Evolutionary conservation across 495 filamentous ascomycete genomes (phyloP), one percentile per base, ranked within the genome.

Genomic region (Penicillium pulvis): DNA sequence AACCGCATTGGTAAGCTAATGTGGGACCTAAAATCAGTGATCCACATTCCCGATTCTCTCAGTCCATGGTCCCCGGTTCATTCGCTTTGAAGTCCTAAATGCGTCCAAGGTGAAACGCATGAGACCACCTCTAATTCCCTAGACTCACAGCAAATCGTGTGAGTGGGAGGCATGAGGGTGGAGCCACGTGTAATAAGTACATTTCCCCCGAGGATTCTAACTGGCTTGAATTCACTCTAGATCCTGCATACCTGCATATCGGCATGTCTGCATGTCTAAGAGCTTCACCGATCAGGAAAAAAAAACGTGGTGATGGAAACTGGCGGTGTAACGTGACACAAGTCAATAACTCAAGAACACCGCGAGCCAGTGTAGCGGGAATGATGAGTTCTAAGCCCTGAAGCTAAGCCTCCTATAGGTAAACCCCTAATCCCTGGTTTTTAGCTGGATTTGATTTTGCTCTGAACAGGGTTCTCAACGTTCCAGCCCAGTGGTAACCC

Each of bases 401-500:
- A 28, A 28, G 28, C 28, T 28, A 4, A 28, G 28, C 20, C 20
- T 23, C 20, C 20, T n/a, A 2, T 23, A 23, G 20, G 20, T 23
- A 23, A 23, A 1, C 2, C 20, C 20, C 0, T 28, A 28, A 28
- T 28, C 28, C 28, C 6, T 28, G 28, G 4, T 28, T 28, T 7
- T 28, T 28, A 7, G 28, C 28, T 28, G 28, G 28, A 33, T 39
- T 53, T 58, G 10, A 36, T 48, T 42, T n/a, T 16, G n/a, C 36
- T 4, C 17, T n/a, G 19, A 10, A 19, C 43, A 19, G 19, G 43
- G 43, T 20, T 46, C n/a, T 17, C 14, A 45, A 23, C 12, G 19
- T 47, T 28, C 45, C 36, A 52, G 24, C 31, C 23, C 30, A 51
- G 19, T 43, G 28, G 33, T 45, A 33, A 58, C 5, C 23, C 10